These are phyloP conservation scores for Fusarium sp. DNA, from an alignment of 2,329 filamentous ascomycete genomes.

Conservation along the genomic window DNA sequence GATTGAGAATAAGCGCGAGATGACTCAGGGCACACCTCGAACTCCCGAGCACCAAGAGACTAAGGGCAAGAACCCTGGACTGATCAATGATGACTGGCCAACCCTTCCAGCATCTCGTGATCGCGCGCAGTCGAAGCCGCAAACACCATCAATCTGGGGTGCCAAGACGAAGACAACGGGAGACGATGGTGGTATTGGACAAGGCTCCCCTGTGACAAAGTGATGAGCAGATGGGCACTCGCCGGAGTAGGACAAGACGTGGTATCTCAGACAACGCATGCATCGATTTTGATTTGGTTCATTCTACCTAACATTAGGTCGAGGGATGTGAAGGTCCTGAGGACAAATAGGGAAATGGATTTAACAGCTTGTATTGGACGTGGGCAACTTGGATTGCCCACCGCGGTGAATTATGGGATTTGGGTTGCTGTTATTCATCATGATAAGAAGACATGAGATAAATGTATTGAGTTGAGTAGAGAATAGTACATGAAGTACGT, in stretches of 20 bases:
- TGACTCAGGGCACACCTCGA: constrained; percentile 14
- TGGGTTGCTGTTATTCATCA: constrained; percentile 6
- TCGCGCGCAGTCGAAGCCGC: constrained; percentile 41
- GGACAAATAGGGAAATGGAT: constrained; percentile 7
- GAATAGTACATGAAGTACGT: constrained; percentile 10
- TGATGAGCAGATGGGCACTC: not conserved
- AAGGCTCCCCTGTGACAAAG: constrained; percentile 28
- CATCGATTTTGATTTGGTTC: constrained; percentile 7
- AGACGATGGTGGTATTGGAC: constrained; percentile 6
- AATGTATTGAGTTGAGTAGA: constrained; percentile 1
- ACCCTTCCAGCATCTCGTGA: constrained; percentile 45
- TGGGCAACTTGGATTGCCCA: constrained; percentile 39
- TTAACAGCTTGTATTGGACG: constrained; percentile 31
- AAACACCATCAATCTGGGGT: constrained; percentile 41
- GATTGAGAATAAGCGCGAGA: constrained; percentile 7
- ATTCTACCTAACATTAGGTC: constrained; percentile 3
- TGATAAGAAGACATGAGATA: not conserved
- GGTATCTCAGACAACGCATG: constrained; percentile 3
- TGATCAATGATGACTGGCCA: constrained; percentile 47
- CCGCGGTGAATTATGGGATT: constrained; percentile 7
- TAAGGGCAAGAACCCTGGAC: constrained; percentile 28
- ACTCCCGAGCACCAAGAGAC: constrained; percentile 21
- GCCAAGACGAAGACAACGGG: constrained; percentile 29
- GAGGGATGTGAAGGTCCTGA: constrained; percentile 1
- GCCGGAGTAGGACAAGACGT: not conserved